Conservation (phyloP, 2,329 filamentous ascomycete species). For the Diaporthe australafricana region DNA sequence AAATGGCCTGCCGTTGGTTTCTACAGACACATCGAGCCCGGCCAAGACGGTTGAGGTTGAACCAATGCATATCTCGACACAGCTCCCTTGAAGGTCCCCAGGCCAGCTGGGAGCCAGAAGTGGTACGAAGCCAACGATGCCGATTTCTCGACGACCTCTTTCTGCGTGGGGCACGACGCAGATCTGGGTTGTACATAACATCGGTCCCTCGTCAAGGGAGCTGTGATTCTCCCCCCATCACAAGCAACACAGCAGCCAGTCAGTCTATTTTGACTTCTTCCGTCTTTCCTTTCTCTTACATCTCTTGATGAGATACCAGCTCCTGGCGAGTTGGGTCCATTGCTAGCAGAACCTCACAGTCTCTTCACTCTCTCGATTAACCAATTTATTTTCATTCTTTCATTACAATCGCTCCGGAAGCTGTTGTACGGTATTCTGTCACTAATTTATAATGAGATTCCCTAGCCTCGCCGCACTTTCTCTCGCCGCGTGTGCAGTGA, state of each 20-base stretch:
- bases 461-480: neutral
- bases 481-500: neutral
- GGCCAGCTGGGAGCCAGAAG: neutral
- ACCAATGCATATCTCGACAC: neutral
- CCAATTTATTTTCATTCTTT: neutral
- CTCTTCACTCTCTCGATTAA: neutral
- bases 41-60: neutral
- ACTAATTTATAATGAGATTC: slow-evolving; percentile 29
- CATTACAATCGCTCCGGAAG: neutral
- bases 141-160: neutral
- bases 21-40: neutral
- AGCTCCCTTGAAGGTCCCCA: neutral
- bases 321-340: slow-evolving; percentile 29
- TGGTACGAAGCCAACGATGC: neutral
- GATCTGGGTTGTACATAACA: neutral
- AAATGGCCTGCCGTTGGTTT: neutral
- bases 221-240: neutral
- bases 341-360: neutral
- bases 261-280: neutral
- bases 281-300: neutral
- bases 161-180: neutral
- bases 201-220: neutral
- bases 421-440: too few species aligned
- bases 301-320: slow-evolving; percentile 29
- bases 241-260: neutral